Conservation (phyloP, 176 grass and related monocot species). For the Oryza australiensis region DNA sequence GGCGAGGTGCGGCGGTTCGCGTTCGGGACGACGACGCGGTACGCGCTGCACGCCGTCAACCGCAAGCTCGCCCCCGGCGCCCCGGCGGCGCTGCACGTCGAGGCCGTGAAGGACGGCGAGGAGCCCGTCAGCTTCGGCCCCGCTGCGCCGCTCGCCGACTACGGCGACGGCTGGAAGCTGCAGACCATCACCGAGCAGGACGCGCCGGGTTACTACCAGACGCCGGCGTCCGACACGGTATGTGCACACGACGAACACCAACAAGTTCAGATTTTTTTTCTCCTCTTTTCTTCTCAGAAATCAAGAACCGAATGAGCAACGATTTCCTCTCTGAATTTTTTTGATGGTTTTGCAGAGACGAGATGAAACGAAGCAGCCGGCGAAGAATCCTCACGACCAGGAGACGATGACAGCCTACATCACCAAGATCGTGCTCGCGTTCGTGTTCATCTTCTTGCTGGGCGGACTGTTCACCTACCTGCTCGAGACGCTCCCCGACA, state of each 20-base stretch:
- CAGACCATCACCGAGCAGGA: slow-evolving; percentile 67
- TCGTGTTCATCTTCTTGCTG: slow-evolving; percentile 74
- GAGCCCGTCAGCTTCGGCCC: slow-evolving; percentile 83
- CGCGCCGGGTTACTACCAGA: slow-evolving; percentile 18
- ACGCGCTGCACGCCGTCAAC: slow-evolving; percentile 71
- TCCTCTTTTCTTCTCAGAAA: neutral
- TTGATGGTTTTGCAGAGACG: slow-evolving; percentile 39
- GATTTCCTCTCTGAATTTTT: neutral
- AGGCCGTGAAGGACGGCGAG: slow-evolving; percentile 74
- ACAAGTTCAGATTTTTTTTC: neutral
- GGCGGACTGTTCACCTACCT: slow-evolving; percentile 68
- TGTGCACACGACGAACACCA: no score
- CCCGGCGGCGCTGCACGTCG: slow-evolving; percentile 68
- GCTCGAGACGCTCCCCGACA: slow-evolving; percentile 65
- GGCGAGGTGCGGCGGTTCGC: slow-evolving; percentile 81
- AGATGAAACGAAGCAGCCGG: slow-evolving; percentile 14
- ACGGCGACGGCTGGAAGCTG: slow-evolving; percentile 75
- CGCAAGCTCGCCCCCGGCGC: slow-evolving; percentile 54
- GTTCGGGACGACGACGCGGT: slow-evolving; percentile 60
- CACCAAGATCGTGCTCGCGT: slow-evolving; percentile 62
- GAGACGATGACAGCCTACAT: slow-evolving; percentile 30
- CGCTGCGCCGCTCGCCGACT: slow-evolving; percentile 64
- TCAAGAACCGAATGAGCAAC: neutral
- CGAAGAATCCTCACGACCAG: slow-evolving; percentile 13
- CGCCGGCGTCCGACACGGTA: neutral